These are phyloP conservation scores for Solioccasus polychromus DNA, from an alignment of 768 basidiomycete genomes.

Conservation along the genomic window DNA sequence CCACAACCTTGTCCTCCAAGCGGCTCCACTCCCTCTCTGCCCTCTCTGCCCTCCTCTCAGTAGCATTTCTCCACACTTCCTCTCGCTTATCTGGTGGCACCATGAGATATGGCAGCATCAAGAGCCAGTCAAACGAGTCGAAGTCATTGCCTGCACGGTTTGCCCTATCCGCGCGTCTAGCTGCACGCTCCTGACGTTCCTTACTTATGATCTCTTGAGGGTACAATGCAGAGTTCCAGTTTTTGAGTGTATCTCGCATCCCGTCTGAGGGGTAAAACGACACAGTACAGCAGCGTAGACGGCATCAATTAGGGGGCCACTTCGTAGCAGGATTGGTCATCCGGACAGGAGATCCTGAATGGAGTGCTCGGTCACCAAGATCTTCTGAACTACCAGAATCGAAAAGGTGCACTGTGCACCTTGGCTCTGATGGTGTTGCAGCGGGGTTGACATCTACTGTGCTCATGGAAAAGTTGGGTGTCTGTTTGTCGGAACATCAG, in stretches of 20 bases:
- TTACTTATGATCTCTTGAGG: not conserved
- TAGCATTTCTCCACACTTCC: no score
- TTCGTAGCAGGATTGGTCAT: not conserved
- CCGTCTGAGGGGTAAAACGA: not conserved
- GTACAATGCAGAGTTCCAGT: not conserved
- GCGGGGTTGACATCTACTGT: not conserved
- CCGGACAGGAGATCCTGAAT: not conserved
- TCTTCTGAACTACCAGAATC: not conserved
- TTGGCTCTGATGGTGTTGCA: not conserved
- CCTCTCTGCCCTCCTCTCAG: no score
- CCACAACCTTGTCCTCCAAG: no score
- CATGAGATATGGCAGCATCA: no score
- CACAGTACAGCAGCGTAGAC: conserved; percentile 1
- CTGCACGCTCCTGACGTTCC: not conserved
- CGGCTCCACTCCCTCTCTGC: no score
- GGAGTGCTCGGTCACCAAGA: not conserved
- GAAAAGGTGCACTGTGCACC: conserved; percentile 1
- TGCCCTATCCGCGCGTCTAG: no score
- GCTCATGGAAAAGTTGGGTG: no score
- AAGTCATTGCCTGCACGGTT: no score
- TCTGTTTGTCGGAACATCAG: no score
- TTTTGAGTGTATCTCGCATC: not conserved
- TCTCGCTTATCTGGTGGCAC: no score
- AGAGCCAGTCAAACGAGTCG: no score
- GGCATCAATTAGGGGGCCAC: conserved; percentile 5